These are phyloP conservation scores for Pythium grandisporangium DNA, from an alignment of 352 stramenopile genomes.

Conservation along the genomic window DNA sequence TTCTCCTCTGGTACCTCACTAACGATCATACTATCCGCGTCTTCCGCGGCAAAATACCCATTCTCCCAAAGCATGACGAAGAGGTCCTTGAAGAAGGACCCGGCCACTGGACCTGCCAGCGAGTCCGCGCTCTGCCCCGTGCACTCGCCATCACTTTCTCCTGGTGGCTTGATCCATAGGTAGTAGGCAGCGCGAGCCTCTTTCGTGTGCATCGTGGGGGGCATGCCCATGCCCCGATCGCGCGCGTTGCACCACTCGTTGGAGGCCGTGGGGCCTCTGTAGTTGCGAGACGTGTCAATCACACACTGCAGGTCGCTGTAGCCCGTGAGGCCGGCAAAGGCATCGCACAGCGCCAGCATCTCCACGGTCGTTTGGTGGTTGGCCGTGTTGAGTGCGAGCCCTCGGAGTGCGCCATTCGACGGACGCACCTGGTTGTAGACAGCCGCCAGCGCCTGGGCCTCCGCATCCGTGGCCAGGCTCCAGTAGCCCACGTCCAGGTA, in stretches of 20 bases:
- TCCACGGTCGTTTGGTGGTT: conserved; percentile 20
- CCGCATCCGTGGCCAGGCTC: conserved; percentile 8
- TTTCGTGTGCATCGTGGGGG: conserved; percentile 13
- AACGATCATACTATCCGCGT: too few species aligned
- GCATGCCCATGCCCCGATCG: conserved; percentile 16
- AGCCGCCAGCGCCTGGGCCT: background rate
- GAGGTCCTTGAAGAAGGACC: conserved; percentile 19
- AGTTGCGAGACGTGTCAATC: conserved; percentile 25
- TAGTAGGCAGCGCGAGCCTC: conserved; percentile 14
- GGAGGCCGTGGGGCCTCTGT: conserved; percentile 6
- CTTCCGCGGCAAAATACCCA: conserved; percentile 16
- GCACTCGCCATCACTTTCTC: conserved; percentile 20
- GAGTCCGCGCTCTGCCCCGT: conserved; percentile 9
- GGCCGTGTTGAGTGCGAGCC: conserved; percentile 24
- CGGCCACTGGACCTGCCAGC: conserved; percentile 13
- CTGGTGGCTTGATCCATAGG: conserved; percentile 26
- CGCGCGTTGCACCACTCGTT: conserved; percentile 26
- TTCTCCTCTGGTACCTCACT: too few species aligned
- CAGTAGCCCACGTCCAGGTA: conserved; percentile 23
- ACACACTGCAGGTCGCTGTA: conserved; percentile 11
- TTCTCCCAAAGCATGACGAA: conserved; percentile 26
- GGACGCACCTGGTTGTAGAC: conserved; percentile 11
- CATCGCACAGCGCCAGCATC: conserved; percentile 13
- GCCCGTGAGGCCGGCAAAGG: conserved; percentile 6
- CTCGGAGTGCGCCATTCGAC: conserved; percentile 8